Evolutionary conservation across 495 filamentous ascomycete species (phyloP).

Genomic region (Hamigera avellanea): DNA sequence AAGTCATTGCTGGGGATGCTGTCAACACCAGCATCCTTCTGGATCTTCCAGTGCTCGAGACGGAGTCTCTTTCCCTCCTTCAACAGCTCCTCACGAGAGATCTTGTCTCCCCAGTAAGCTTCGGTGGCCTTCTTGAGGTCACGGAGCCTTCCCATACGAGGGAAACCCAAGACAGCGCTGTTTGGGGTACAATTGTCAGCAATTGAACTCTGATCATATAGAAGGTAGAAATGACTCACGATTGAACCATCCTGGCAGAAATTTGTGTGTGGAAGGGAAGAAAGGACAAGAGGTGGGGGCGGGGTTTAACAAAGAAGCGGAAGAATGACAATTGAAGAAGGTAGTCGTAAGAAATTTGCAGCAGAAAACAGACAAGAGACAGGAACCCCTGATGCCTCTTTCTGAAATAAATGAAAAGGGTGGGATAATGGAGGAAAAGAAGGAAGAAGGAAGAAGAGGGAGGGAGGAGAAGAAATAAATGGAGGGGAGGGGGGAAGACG

Average conservation of each 20-base stretch:
- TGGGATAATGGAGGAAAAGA: slow-evolving; percentile 4
- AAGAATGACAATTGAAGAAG: slow-evolving; percentile 5
- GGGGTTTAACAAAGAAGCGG: slow-evolving; percentile 6
- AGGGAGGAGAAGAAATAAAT: slow-evolving; percentile 9
- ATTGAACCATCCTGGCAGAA: slow-evolving; percentile 67
- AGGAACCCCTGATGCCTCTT: too few species aligned
- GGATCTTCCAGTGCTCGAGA: slow-evolving; percentile 96
- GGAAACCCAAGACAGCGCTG: slow-evolving; percentile 60
- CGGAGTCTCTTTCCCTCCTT: slow-evolving; percentile 92
- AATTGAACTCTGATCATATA: too few species aligned
- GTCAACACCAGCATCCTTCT: slow-evolving; percentile 94
- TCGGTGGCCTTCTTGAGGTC: slow-evolving; percentile 99
- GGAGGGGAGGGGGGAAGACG: slow-evolving; percentile 14
- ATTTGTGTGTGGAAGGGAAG: slow-evolving; percentile 13
- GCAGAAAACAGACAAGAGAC: slow-evolving; percentile 3
- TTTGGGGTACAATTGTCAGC: background rate
- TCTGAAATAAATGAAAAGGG: background rate
- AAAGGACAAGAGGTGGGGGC: slow-evolving; percentile 6
- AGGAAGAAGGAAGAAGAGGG: slow-evolving; percentile 6
- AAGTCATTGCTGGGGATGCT: slow-evolving; percentile 99
- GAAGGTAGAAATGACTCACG: slow-evolving; percentile 31
- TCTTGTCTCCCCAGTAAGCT: slow-evolving; percentile 91
- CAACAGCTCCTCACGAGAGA: slow-evolving; percentile 77
- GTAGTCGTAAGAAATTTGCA: too few species aligned
- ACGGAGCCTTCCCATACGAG: slow-evolving; percentile 93